These are phyloP conservation scores for Rubus parviflorus DNA, from an alignment of 306 rosid genomes.

Conservation along the genomic window DNA sequence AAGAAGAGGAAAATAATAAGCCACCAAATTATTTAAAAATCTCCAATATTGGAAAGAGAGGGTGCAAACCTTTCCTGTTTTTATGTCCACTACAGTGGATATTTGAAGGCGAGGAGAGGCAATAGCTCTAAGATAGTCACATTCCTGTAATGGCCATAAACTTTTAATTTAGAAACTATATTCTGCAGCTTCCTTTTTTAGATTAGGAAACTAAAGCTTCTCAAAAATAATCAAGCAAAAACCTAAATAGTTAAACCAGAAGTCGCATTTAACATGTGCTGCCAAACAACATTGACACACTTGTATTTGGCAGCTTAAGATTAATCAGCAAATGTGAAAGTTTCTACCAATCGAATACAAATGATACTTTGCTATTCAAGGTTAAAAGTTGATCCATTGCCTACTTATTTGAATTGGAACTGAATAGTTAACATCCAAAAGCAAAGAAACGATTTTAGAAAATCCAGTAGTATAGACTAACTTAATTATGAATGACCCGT, in stretches of 20 bases:
- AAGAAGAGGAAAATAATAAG: conserved; percentile 22
- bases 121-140: conserved; percentile 76
- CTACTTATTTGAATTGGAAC: background rate
- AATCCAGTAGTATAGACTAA: background rate
- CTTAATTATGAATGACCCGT: background rate
- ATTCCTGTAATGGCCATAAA: conserved; percentile 61
- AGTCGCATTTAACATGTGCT: background rate
- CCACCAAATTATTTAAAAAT: background rate
- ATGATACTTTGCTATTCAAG: background rate
- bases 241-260: conserved; percentile 8
- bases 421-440: background rate
- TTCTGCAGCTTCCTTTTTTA: conserved; percentile 21
- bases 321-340: background rate
- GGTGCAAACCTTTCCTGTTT: conserved; percentile 80
- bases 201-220: conserved; percentile 15
- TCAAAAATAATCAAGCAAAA: conserved; percentile 5
- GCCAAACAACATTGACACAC: conserved; percentile 6
- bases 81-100: conserved; percentile 93
- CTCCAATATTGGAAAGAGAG: background rate
- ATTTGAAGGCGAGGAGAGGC: conserved; percentile 82
- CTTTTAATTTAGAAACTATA: conserved; percentile 17
- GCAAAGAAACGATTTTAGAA: background rate
- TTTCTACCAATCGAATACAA: background rate
- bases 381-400: background rate
- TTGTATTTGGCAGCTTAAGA: conserved; percentile 8